Conservation (phyloP, 306 rosid genomes). For the Abrus pulchellus region DNA sequence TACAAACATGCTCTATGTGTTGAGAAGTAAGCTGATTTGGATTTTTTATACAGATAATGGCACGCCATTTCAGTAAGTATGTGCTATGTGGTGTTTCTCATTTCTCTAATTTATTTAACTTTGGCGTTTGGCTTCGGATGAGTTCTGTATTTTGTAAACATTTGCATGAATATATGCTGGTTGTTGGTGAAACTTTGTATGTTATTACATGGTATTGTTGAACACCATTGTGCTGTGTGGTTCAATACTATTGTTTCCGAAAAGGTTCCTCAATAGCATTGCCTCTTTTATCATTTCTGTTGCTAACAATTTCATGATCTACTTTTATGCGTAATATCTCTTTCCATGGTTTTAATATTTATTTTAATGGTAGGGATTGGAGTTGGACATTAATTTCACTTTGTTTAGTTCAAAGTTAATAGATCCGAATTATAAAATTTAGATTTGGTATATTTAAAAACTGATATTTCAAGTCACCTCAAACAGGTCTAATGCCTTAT, state of each 20-base stretch:
- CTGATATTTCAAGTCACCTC: too few relatives aligned
- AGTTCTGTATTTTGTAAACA: background rate
- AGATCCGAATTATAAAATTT: too few relatives aligned
- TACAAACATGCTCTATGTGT: too few relatives aligned
- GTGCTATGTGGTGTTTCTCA: slow-evolving; percentile 32
- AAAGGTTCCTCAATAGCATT: background rate
- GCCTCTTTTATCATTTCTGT: background rate
- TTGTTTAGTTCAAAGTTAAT: too few relatives aligned
- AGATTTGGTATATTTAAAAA: too few relatives aligned
- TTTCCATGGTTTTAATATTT: too few relatives aligned
- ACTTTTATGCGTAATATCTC: too few relatives aligned
- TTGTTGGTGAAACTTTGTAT: background rate
- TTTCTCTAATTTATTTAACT: background rate
- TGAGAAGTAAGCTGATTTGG: slow-evolving; percentile 55
- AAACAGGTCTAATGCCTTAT: too few relatives aligned
- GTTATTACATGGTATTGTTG: background rate
- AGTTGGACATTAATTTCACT: too few relatives aligned
- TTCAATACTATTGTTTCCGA: background rate
- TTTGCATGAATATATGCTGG: background rate
- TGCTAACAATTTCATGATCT: background rate
- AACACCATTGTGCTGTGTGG: background rate
- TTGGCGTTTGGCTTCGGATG: background rate
- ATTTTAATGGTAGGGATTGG: too few relatives aligned
- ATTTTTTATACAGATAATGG: slow-evolving; percentile 63
- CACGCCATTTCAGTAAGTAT: slow-evolving; percentile 73